Base-by-base conservation (phyloP, 2,329 filamentous ascomycete genomes). In the Aspergillus arachidicola region DNA sequence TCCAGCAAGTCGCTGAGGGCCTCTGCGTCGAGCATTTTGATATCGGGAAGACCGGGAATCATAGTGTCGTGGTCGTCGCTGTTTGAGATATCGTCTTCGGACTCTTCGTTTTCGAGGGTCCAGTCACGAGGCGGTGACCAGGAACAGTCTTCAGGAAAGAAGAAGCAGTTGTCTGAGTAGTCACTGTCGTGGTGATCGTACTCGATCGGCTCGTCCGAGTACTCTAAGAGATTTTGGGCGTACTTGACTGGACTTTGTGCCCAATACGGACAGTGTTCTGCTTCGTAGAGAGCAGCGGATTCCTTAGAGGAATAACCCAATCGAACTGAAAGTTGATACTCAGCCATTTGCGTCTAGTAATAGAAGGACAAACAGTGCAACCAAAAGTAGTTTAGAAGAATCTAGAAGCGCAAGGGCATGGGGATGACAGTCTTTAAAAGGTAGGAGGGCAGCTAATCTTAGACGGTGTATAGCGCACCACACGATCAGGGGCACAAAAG, bases 171-270 rank as follows among this genome's bases (percentile, higher is more conserved):
- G 56, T 80, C 78, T 61, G 70, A 70, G 60, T 78, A 79, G 62
- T 79, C 78, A 46, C 77, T 70, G 69, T 80, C 78, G 69, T 78
- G 70, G 74, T 78, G 68, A 62, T 79, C 75, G 77, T 80, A 80
- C 59, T 78, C 78, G 67, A 80, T 77, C 38, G 78, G 78, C 50
- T 80, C 75, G 68, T 76, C 68, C 28, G 75, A 77, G 65, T 66
- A 75, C 63, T 78, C 77, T 23, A 80, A 71, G 5, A 80, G 71
- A 55, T 80, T 75, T 65, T 78, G 73, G 2, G 78, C 78, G 72
- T 72, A 76, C 67, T 79, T 74, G 57, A 75, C 69, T 63, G 72
- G 65, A 66, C 73, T 75, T 59, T 73, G 73, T 54, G 78, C 76
- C 78, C 78, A 80, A 62, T 75, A 78, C 28, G 78, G 78, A 46